A percentile compares a stretch with the other conserved stretches of the same genome.
Evolutionary conservation across 768 basidiomycete genomes (phyloP).

Genomic region (Holtermanniella nyarrowii): DNA sequence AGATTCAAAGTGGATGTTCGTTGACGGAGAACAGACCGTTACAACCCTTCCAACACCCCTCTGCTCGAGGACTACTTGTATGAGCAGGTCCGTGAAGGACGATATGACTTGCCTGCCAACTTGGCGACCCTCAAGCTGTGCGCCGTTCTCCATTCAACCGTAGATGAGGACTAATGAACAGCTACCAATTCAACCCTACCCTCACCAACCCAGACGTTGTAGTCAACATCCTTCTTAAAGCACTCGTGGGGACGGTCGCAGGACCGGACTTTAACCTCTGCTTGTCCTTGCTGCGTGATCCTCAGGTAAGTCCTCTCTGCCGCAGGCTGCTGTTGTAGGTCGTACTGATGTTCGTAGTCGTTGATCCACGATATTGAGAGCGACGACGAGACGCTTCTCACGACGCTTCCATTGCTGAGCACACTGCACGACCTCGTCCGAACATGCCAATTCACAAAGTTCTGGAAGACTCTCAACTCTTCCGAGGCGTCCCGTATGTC

Average conservation of each 20-base stretch:
- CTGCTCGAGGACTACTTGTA: conserved; percentile 95
- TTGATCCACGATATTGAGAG: conserved; percentile 34
- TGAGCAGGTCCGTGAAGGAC: conserved; percentile 78
- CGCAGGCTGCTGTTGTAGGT: background rate
- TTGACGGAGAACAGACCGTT: conserved; percentile 57
- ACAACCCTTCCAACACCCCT: conserved; percentile 87
- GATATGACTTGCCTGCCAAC: conserved; percentile 92
- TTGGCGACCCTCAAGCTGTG: conserved; percentile 88
- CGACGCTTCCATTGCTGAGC: conserved; percentile 28
- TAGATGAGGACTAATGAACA: conserved; percentile 36
- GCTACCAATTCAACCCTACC: conserved; percentile 93
- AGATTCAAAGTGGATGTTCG: background rate
- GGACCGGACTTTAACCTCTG: conserved; percentile 87
- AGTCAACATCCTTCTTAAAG: conserved; percentile 73
- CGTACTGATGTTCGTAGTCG: conserved; percentile 10
- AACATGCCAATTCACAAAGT: conserved; percentile 34
- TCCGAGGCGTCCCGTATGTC: conserved; percentile 28
- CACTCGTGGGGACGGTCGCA: conserved; percentile 48
- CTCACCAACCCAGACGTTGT: conserved; percentile 87
- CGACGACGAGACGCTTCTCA: conserved; percentile 29
- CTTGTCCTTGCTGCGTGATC: conserved; percentile 54
- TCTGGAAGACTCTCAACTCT: conserved; percentile 32
- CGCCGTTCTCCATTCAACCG: conserved; percentile 23
- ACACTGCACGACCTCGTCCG: conserved; percentile 27
- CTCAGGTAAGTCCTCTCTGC: conserved; percentile 12